phyloP scores from a whole-genome alignment of 169 alveolate genomes.

The Cyclospora cayetanensis region DNA sequence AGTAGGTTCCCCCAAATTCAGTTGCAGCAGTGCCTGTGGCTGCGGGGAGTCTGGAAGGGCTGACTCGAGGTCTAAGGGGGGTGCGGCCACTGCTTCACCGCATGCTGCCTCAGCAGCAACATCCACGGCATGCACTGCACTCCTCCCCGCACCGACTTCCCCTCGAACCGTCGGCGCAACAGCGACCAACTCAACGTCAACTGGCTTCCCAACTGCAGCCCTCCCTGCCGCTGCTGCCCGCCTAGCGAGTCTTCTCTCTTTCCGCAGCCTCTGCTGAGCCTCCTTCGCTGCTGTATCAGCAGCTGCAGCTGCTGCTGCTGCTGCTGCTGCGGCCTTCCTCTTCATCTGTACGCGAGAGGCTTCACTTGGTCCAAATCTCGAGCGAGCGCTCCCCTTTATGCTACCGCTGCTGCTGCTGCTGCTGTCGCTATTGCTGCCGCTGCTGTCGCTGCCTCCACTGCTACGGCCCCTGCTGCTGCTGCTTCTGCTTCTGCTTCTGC shows the following conservation, averaged over 20 bases:
- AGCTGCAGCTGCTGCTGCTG: background rate
- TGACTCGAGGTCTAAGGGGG: background rate
- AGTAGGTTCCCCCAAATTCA: background rate
- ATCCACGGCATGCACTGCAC: background rate
- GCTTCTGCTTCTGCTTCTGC: conserved; percentile 10
- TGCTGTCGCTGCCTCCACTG: background rate
- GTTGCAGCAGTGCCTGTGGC: conserved; percentile 1
- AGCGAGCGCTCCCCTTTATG: background rate
- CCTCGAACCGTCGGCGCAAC: background rate
- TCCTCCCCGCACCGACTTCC: background rate
- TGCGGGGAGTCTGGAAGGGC: background rate
- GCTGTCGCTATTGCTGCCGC: conserved; percentile 12
- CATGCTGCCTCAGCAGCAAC: no score
- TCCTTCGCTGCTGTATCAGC: conserved; percentile 17
- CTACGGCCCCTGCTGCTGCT: conserved; percentile 17
- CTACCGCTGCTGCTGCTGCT: background rate
- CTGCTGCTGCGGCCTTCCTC: background rate
- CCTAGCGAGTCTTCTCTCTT: background rate
- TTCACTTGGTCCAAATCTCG: background rate
- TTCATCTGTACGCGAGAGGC: background rate
- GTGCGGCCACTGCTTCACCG: no score
- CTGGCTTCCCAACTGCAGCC: no score
- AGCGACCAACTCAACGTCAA: no score
- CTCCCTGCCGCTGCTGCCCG: conserved; percentile 10
- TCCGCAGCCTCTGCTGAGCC: background rate